Percentiles rank a stretch among this genome's conserved stretches.
phyloP scores from a whole-genome alignment of 208 protist species.

The Crithidia acanthocephali region DNA sequence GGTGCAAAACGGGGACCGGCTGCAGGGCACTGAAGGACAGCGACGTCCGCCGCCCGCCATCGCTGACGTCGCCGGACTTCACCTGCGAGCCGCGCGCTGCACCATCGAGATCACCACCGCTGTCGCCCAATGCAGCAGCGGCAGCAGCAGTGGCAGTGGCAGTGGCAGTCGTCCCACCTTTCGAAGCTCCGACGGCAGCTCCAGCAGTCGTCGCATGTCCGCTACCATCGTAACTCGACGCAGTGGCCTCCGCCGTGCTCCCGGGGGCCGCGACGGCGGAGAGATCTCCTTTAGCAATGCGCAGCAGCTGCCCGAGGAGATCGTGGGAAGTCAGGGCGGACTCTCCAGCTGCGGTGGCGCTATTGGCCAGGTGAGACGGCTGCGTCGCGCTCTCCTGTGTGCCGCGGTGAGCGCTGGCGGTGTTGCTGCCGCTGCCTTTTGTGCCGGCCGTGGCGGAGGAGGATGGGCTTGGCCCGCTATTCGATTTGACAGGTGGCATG shows the following conservation, averaged over 20 bases:
- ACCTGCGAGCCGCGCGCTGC: not conserved
- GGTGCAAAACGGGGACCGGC: conserved; percentile 1
- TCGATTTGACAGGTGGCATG: not conserved
- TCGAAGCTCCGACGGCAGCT: no score
- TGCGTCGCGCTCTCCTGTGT: not conserved
- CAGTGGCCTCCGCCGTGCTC: not conserved
- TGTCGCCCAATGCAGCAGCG: not conserved
- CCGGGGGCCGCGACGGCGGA: not conserved
- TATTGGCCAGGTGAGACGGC: not conserved
- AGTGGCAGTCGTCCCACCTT: not conserved
- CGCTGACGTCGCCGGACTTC: not conserved
- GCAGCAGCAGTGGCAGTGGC: not conserved
- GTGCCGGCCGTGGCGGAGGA: not conserved
- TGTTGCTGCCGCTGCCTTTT: not conserved
- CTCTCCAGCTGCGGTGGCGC: not conserved
- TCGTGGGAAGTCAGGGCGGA: conserved; percentile 15
- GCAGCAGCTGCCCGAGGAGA: conserved; percentile 19
- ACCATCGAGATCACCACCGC: not conserved
- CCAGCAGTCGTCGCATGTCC: not conserved
- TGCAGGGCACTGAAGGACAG: not conserved
- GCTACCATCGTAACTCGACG: not conserved
- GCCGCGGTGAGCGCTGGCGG: conserved; percentile 10
- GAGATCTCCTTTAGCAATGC: conserved; percentile 24
- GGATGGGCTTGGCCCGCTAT: not conserved
- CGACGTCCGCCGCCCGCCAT: not conserved